These are phyloP conservation scores for Iris pallida DNA, from an alignment of 116 monocot genomes.

Conservation along the genomic window DNA sequence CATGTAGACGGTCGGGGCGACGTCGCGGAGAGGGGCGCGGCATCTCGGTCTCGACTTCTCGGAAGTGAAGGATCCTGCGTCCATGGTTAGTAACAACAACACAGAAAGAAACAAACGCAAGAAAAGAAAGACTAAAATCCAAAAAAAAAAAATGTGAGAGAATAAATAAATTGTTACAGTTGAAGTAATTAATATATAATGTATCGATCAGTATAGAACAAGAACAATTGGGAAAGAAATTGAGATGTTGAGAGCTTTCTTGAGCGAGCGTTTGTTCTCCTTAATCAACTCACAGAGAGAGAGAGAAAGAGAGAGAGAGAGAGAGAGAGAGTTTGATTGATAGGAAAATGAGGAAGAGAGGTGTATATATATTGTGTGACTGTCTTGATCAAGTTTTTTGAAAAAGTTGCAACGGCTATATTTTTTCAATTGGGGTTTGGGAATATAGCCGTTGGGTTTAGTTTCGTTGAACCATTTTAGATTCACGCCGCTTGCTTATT, in stretches of 20 bases:
- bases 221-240: neutral
- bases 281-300: neutral
- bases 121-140: neutral
- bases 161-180: no score
- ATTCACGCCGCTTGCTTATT: no score
- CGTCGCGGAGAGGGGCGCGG: conserved; percentile 35
- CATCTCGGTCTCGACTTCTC: conserved; percentile 23
- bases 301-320: neutral
- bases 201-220: no score
- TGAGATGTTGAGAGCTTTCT: neutral
- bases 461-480: no score
- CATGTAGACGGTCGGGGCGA: conserved; percentile 39
- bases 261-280: neutral
- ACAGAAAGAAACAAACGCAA: neutral
- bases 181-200: no score
- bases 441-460: neutral
- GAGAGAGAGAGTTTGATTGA: no score
- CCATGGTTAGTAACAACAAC: conserved; percentile 33
- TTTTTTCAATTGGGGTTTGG: neutral
- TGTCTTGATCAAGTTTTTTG: neutral
- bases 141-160: neutral
- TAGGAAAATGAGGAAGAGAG: neutral
- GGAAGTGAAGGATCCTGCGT: conserved; percentile 39
- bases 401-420: neutral
- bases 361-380: neutral